A percentile compares a stretch with the other conserved stretches of the same genome.
Evolutionary conservation across 768 basidiomycete species (phyloP).

Genomic region (Tylopilus rubrobrunneus): DNA sequence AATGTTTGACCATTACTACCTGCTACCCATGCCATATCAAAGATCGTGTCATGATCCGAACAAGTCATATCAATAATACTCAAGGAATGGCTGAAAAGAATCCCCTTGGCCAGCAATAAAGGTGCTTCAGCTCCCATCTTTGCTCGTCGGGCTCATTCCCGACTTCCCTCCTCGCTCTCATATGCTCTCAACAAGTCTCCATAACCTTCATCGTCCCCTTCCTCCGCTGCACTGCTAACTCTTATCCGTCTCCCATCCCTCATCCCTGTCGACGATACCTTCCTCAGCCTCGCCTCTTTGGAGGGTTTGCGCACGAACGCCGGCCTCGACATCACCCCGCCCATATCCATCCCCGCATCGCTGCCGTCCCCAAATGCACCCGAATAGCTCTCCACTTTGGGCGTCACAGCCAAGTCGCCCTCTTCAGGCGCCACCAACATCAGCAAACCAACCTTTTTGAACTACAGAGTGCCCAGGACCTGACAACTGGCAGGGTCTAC

Average conservation of each 20-base stretch:
- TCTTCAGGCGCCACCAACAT: conserved; percentile 55
- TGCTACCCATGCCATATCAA: no score
- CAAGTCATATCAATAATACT: neutral
- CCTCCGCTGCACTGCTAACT: conserved; percentile 63
- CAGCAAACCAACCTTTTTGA: no score
- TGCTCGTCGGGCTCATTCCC: conserved; percentile 13
- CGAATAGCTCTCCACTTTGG: conserved; percentile 47
- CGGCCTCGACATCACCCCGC: conserved; percentile 22
- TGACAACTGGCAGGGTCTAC: no score
- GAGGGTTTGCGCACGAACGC: conserved; percentile 29
- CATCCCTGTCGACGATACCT: conserved; percentile 40
- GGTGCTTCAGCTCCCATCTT: neutral
- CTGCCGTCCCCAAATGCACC: conserved; percentile 23
- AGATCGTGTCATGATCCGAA: neutral
- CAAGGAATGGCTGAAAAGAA: neutral
- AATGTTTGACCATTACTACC: no score
- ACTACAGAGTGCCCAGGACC: no score
- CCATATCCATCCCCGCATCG: neutral
- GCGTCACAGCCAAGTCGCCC: conserved; percentile 51
- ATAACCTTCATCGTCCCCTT: conserved; percentile 74
- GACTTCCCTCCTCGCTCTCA: conserved; percentile 63
- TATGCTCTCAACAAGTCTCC: conserved; percentile 78
- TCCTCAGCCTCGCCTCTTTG: conserved; percentile 37
- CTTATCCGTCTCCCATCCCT: conserved; percentile 38
- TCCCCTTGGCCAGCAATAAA: neutral